Evolutionary conservation across 352 stramenopile genomes (phyloP), one percentile per base, ranked within the genome.

Genomic region (Bremia lactucae): DNA sequence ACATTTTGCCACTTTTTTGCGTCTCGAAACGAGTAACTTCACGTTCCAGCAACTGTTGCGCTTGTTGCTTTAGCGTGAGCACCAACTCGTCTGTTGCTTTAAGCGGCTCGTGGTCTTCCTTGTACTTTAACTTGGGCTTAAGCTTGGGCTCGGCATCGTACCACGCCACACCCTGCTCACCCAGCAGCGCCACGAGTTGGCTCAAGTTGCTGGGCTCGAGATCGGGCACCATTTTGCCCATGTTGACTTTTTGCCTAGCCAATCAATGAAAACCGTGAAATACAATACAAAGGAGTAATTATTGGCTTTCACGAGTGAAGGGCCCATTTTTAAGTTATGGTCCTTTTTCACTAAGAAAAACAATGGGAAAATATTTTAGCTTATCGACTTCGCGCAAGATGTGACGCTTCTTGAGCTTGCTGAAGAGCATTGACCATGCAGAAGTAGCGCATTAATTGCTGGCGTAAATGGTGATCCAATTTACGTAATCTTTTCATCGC

Each of bases 1-100:
- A 87, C 47, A 90, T 59, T 42, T 82, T 83, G 44, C 59, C 49
- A 47, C 66, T 73, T 45, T 77, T 79, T 34, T 83, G 77, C 20
- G 48, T 41, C 31, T 89, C 77, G 42, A 68, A 69, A 31, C 64
- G 73, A 31, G 59, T 37, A 35, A 89, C 67, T 37, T 86, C 69
- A 13, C 53, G 33, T 37, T 87, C 73, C 25, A 86, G 42, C 18
- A 86, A 56, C 26, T 54, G 41, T 49, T 90, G 68, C 16, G 72
- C 73, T 15, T 69, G 52, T 36, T 72, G 69, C 59, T 85, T 85
- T 19, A 72, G 59, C 14, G 61, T 55, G 10, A 79, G 19, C 7
- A 78, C 54, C 10, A 72, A n/a, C 19, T 76, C 62, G 34, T 65
- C 62, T 6, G 62, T 51, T 31, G 50, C 31, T n/a, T 56, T 29